Conservation (phyloP, 768 basidiomycete species). For the Leccinum boreale region DNA sequence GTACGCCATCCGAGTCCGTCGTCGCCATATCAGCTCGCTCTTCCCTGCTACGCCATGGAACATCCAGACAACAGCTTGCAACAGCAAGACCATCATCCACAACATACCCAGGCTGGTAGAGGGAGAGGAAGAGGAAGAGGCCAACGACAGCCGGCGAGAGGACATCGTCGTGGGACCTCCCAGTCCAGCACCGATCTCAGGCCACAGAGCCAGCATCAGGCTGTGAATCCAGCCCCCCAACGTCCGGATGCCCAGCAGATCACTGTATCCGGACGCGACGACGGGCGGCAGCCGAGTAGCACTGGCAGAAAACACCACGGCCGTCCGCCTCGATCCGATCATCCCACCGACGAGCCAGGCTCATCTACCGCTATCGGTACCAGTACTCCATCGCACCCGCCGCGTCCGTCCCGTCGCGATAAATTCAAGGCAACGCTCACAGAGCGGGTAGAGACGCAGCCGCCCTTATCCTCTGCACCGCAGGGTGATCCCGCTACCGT, state of each 20-base stretch:
- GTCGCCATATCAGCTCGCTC: not conserved
- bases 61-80: not conserved
- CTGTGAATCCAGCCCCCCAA: not conserved
- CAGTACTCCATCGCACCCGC: not conserved
- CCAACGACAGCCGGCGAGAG: not conserved
- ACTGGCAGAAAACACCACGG: not conserved
- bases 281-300: not conserved
- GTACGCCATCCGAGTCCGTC: too few relatives aligned
- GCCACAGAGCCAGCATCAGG: not conserved
- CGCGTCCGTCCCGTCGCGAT: slow-evolving; percentile 29
- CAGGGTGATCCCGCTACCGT: not conserved
- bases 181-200: not conserved
- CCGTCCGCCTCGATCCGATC: slow-evolving; percentile 1
- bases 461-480: not conserved
- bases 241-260: not conserved
- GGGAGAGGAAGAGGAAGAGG: not conserved
- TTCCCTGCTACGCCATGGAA: slow-evolving; percentile 8
- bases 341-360: not conserved
- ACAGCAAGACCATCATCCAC: not conserved
- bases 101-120: not conserved
- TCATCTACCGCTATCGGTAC: not conserved
- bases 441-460: slow-evolving; percentile 5
- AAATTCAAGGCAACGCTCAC: slow-evolving; percentile 39
- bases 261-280: too few relatives aligned
- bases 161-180: not conserved